Evolutionary conservation across 768 basidiomycete species (phyloP), one percentile per base, ranked within the genome.

Genomic region (Serendipita sp.): DNA sequence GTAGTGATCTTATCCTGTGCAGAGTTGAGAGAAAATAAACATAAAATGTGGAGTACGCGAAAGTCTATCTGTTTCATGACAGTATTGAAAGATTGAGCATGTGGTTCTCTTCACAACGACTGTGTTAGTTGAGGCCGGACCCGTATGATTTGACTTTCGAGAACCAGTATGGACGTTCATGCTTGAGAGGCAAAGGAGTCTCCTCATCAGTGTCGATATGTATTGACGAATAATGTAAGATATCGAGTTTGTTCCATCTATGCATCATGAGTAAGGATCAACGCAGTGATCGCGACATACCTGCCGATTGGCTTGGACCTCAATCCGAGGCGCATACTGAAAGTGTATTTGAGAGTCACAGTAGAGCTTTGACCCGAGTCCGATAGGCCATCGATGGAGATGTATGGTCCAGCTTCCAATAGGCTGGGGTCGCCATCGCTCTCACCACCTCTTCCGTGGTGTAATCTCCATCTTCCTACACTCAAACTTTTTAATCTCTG

Each of bases 121-220:
- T 7, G 8, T 5, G 48, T 32, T n/a, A 51, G 32, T 16, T 32
- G 8, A 66, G 18, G 4, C 64, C 63, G 32, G 56, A 23, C 18
- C 71, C 66, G 71, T 85, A 90, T 46, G 86, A 91, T 71, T 80
- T 79, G 69, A 92, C 89, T 74, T 88, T 92, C 46, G 91, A 93
- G 75, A 96, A 96, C 85, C 88, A 93, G 73, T 90, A 95, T n/a
- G 91, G 83, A 64, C 89, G 79, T 72, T 92, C 90, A 68, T 92
- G 84, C 71, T 89, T 90, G 69, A 93, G 74, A 8, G 82, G 77
- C 34, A 95, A 76, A 16, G 85, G 83, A 8, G 80, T 72, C 11
- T 80, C 76, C 71, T 92, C 91, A 2, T 89, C 91, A 16, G 80
- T 86, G 66, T 81, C 83, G n/a, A 88, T 69, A 65, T 87, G 81